Percentiles rank a stretch among this genome's conserved stretches.
phyloP scores from a whole-genome alignment of 2,329 filamentous ascomycete genomes.

The Colletotrichum sp. region DNA sequence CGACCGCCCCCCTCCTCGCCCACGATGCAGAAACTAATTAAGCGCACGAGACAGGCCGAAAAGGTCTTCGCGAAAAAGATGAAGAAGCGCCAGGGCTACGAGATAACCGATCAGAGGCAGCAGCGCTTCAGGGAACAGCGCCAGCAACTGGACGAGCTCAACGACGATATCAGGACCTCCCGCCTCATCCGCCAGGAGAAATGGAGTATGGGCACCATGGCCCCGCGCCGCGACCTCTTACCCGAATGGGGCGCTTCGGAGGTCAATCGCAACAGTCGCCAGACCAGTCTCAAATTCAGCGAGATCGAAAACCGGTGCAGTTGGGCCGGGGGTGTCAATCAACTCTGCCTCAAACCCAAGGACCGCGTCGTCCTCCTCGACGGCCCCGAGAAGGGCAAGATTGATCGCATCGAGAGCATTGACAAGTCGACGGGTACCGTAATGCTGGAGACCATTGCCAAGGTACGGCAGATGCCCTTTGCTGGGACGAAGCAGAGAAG shows the following conservation, averaged over 20 bases:
- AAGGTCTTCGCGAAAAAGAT: slow-evolving; percentile 62
- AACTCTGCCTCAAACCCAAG: slow-evolving; percentile 67
- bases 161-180: slow-evolving; percentile 31
- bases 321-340: slow-evolving; percentile 61
- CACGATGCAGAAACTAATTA: slow-evolving; percentile 74
- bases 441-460: slow-evolving; percentile 65
- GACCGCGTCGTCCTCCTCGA: slow-evolving; percentile 85
- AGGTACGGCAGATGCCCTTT: slow-evolving; percentile 52
- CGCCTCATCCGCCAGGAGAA: slow-evolving; percentile 70
- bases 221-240: slow-evolving; percentile 77
- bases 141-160: slow-evolving; percentile 38
- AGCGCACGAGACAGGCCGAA: slow-evolving; percentile 70
- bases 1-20: not conserved
- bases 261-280: slow-evolving; percentile 39
- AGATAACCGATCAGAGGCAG: slow-evolving; percentile 31
- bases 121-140: slow-evolving; percentile 36
- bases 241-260: slow-evolving; percentile 58
- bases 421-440: slow-evolving; percentile 60
- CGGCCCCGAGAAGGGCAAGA: slow-evolving; percentile 82
- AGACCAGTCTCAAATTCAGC: slow-evolving; percentile 35
- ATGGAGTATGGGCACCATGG: slow-evolving; percentile 78
- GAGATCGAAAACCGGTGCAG: slow-evolving; percentile 49
- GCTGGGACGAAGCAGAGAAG: not conserved
- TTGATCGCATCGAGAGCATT: slow-evolving; percentile 72
- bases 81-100: slow-evolving; percentile 42